These are phyloP conservation scores for Verbascum thapsus DNA, from an alignment of 257 asterid genomes.

Conservation along the genomic window DNA sequence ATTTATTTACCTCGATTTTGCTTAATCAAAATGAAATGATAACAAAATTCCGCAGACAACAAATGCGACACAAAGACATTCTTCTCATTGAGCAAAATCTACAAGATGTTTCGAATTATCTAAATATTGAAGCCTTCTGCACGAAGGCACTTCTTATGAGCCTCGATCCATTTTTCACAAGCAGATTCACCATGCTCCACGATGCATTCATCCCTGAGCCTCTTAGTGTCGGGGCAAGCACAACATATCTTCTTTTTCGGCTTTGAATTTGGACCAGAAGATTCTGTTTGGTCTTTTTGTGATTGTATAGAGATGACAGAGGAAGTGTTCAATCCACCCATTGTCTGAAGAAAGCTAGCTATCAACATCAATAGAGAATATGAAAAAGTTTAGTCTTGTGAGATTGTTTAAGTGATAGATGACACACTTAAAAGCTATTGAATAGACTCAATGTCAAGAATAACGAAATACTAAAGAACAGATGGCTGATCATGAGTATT, in stretches of 20 bases:
- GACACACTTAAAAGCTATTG: too few relatives aligned
- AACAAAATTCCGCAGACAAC: too few relatives aligned
- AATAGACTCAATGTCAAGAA: too few relatives aligned
- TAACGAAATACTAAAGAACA: too few relatives aligned
- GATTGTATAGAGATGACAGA: slow-evolving; percentile 46
- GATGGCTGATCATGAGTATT: too few relatives aligned
- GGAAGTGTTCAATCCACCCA: slow-evolving; percentile 57
- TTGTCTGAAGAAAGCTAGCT: too few relatives aligned
- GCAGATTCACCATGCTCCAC: slow-evolving; percentile 82
- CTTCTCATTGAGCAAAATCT: too few relatives aligned
- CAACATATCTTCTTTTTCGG: slow-evolving; percentile 94
- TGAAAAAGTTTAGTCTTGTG: too few relatives aligned
- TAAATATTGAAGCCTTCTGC: slow-evolving; percentile 80
- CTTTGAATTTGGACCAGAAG: slow-evolving; percentile 55
- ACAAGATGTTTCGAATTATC: slow-evolving; percentile 1
- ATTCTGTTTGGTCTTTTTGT: slow-evolving; percentile 40
- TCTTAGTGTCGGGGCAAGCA: slow-evolving; percentile 93
- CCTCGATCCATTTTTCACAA: slow-evolving; percentile 83
- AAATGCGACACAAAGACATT: too few relatives aligned
- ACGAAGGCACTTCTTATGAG: slow-evolving; percentile 78
- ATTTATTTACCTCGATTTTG: neutral
- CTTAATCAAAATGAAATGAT: neutral
- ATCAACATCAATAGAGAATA: too few relatives aligned
- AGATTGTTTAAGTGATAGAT: too few relatives aligned
- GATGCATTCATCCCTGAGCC: slow-evolving; percentile 79